phyloP scores from a whole-genome alignment of 495 filamentous ascomycete genomes.

The Hypomontagnella monticulosa region DNA sequence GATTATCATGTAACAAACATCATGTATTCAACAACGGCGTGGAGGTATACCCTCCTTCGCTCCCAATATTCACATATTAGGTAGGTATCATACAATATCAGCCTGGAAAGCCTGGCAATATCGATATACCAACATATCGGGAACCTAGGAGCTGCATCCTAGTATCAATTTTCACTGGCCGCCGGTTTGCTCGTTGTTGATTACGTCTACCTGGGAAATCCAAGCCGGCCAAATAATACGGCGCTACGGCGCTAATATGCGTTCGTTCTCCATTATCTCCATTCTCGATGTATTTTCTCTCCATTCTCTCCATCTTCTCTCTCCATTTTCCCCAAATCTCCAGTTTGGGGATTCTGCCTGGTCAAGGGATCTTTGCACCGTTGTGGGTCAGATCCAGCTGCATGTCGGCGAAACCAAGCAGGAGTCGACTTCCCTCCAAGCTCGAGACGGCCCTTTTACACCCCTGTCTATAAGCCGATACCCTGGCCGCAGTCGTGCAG shows the following conservation, averaged over 20 bases:
- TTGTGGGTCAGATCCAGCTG: constrained; percentile 37
- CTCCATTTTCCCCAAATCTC: constrained; percentile 45
- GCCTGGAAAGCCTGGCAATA: constrained; percentile 1
- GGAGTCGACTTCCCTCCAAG: constrained; percentile 37
- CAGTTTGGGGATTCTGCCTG: constrained; percentile 32
- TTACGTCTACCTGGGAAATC: neutral
- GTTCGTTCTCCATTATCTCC: constrained; percentile 17
- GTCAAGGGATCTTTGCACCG: constrained; percentile 35
- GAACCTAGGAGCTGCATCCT: constrained; percentile 2
- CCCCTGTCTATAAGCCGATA: constrained; percentile 42
- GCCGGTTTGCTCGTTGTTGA: constrained; percentile 10
- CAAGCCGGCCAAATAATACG: too few species aligned
- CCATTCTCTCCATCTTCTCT: constrained; percentile 43
- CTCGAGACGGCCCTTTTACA: constrained; percentile 47
- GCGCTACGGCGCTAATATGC: too few species aligned
- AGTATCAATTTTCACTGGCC: neutral
- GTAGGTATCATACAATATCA: constrained; percentile 7
- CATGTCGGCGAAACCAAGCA: constrained; percentile 45
- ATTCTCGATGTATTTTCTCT: too few species aligned
- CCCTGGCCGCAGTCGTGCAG: constrained; percentile 35
- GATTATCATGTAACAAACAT: constrained; percentile 3
- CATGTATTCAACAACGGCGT: neutral
- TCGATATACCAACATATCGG: constrained; percentile 3
- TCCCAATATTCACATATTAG: neutral
- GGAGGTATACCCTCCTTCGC: neutral